Conservation (phyloP, 129 eudicot genomes). For the Centella asiatica region DNA sequence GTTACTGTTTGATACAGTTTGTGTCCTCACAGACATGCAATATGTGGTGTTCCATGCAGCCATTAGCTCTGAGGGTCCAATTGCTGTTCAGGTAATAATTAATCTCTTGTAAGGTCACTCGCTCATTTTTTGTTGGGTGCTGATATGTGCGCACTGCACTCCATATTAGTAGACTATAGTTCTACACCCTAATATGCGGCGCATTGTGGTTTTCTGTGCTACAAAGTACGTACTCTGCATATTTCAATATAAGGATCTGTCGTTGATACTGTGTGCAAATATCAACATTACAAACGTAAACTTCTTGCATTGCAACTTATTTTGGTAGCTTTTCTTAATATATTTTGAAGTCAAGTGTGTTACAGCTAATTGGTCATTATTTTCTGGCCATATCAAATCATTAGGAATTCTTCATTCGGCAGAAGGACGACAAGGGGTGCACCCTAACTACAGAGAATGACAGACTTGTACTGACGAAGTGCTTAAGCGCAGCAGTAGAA, state of each 20-base stretch:
- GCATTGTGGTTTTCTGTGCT: too few relatives aligned
- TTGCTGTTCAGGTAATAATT: constrained; percentile 69
- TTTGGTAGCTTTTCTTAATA: too few relatives aligned
- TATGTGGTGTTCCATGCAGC: constrained; percentile 85
- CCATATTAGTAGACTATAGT: too few relatives aligned
- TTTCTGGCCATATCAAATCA: not conserved
- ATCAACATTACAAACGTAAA: too few relatives aligned
- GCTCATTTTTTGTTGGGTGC: too few relatives aligned
- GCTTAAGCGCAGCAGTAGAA: constrained; percentile 76
- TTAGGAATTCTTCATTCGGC: constrained; percentile 78
- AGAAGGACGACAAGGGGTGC: constrained; percentile 55
- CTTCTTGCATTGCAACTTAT: too few relatives aligned
- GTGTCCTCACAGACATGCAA: constrained; percentile 73
- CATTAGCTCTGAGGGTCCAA: constrained; percentile 49
- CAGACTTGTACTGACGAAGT: constrained; percentile 42
- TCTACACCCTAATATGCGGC: too few relatives aligned
- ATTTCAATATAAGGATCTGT: too few relatives aligned
- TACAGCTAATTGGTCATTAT: not conserved
- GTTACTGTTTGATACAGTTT: constrained; percentile 81
- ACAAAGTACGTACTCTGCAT: too few relatives aligned
- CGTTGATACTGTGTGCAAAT: too few relatives aligned
- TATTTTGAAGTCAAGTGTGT: not conserved
- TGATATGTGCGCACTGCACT: too few relatives aligned
- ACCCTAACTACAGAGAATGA: constrained; percentile 36
- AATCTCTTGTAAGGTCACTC: too few relatives aligned